These are phyloP conservation scores for Tuber magnatum DNA, from an alignment of 495 filamentous ascomycete species.

Conservation along the genomic window DNA sequence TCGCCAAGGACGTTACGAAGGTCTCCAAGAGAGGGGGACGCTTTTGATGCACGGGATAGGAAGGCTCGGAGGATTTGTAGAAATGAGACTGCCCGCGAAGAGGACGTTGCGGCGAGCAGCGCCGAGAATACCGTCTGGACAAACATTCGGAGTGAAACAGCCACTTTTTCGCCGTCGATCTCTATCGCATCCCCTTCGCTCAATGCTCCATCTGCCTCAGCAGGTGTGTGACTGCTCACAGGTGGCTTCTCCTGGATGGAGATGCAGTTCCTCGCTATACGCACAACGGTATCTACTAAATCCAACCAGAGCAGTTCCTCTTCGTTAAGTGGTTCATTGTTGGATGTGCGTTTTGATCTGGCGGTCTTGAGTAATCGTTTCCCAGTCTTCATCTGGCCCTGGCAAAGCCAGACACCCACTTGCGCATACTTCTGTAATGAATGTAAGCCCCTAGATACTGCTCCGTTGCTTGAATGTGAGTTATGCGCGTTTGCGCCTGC, in stretches of 20 bases:
- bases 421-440: slow-evolving; percentile 78
- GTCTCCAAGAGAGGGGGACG: slow-evolving; percentile 80
- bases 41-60: slow-evolving; percentile 68
- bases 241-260: slow-evolving; percentile 24
- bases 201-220: slow-evolving; percentile 38
- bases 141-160: slow-evolving; percentile 60
- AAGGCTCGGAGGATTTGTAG: slow-evolving; percentile 85
- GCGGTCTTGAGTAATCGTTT: slow-evolving; percentile 41
- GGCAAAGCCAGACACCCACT: slow-evolving; percentile 92
- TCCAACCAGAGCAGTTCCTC: slow-evolving; percentile 88
- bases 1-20: slow-evolving; percentile 74
- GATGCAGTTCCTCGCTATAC: slow-evolving; percentile 57
- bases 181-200: slow-evolving; percentile 18
- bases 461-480: slow-evolving; percentile 44
- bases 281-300: slow-evolving; percentile 75
- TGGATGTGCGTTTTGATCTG: slow-evolving; percentile 42
- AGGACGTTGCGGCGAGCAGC: slow-evolving; percentile 63
- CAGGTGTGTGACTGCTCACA: slow-evolving; percentile 21
- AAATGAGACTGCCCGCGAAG: slow-evolving; percentile 56
- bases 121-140: slow-evolving; percentile 89
- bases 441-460: slow-evolving; percentile 59
- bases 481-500: slow-evolving; percentile 42
- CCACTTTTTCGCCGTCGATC: slow-evolving; percentile 52
- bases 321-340: slow-evolving; percentile 58
- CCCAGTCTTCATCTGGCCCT: slow-evolving; percentile 69